Conservation (phyloP, 352 stramenopile species). For the Globisporangium irregulare region DNA sequence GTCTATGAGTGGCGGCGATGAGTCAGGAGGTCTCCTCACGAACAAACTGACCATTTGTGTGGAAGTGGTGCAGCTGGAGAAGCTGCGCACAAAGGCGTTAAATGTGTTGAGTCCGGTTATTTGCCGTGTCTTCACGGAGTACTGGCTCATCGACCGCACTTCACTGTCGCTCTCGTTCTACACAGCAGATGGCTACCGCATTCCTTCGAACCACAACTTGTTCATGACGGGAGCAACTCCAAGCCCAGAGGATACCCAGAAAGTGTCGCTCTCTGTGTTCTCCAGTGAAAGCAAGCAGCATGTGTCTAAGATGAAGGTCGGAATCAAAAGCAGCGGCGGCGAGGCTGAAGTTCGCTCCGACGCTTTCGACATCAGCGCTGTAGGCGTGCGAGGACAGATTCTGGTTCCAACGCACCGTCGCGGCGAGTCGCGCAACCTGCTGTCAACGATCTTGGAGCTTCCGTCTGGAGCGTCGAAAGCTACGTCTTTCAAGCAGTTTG, state of each 20-base stretch:
- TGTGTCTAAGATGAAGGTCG: conserved; percentile 76
- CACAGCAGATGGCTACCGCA: conserved; percentile 57
- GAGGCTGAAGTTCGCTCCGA: conserved; percentile 66
- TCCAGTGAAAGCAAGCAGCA: conserved; percentile 62
- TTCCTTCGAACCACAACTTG: conserved; percentile 40
- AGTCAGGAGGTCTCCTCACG: conserved; percentile 17
- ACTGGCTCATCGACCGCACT: conserved; percentile 84
- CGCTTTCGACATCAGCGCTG: conserved; percentile 73
- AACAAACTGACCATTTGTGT: conserved; percentile 66
- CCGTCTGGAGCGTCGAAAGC: conserved; percentile 18
- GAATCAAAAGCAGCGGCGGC: conserved; percentile 36
- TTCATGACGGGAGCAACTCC: conserved; percentile 25
- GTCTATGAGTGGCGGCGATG: conserved; percentile 35
- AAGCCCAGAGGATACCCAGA: conserved; percentile 2
- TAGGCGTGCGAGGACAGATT: conserved; percentile 74
- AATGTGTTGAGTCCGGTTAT: conserved; percentile 58
- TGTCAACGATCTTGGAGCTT: conserved; percentile 48
- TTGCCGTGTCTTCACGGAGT: conserved; percentile 76
- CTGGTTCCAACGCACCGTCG: conserved; percentile 47
- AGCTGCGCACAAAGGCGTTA: conserved; percentile 33
- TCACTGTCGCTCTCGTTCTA: conserved; percentile 69
- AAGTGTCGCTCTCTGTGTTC: conserved; percentile 68
- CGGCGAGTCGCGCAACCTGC: conserved; percentile 37
- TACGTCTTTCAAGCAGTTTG: conserved; percentile 66
- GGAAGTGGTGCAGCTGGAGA: conserved; percentile 53